Conservation (phyloP, 176 grass and related monocot species). For the Phoenix dactylifera region DNA sequence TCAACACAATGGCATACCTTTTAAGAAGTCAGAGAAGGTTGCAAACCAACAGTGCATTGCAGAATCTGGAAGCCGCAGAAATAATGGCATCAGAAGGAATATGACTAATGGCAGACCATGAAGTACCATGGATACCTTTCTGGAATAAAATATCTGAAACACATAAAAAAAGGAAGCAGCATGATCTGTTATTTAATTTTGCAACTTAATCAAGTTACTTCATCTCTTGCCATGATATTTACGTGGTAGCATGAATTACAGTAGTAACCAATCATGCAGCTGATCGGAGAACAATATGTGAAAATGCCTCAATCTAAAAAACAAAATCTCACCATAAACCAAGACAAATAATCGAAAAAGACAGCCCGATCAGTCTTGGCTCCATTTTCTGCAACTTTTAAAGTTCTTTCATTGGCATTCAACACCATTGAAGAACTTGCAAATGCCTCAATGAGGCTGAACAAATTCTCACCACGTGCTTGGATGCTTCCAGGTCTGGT, state of each 20-base stretch:
- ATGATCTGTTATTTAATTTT: too few species aligned
- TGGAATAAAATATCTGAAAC: conserved; percentile 75
- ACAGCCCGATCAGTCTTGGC: conserved; percentile 41
- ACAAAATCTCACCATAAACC: conserved; percentile 56
- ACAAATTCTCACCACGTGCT: conserved; percentile 96
- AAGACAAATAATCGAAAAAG: conserved; percentile 96
- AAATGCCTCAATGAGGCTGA: conserved; percentile 69
- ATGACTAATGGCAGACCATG: conserved; percentile 62
- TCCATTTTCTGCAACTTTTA: conserved; percentile 26
- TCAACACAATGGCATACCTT: conserved; percentile 44
- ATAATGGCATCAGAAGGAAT: conserved; percentile 61
- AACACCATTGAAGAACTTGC: conserved; percentile 63
- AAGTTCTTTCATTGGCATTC: conserved; percentile 35
- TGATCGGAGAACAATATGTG: too few species aligned
- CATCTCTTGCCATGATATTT: too few species aligned
- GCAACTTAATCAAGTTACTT: too few species aligned
- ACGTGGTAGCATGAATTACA: too few species aligned
- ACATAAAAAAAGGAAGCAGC: conserved; percentile 20
- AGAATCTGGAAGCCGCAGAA: conserved; percentile 51
- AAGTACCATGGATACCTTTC: conserved; percentile 56
- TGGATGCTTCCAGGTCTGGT: conserved; percentile 95
- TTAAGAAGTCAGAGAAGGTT: conserved; percentile 42
- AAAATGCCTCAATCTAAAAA: too few species aligned
- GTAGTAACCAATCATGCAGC: too few species aligned
- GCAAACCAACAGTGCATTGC: conserved; percentile 40